A percentile compares a stretch with the other conserved stretches of the same genome.
phyloP scores from a whole-genome alignment of 78 protist species.

The Monosiga brevicollis region DNA sequence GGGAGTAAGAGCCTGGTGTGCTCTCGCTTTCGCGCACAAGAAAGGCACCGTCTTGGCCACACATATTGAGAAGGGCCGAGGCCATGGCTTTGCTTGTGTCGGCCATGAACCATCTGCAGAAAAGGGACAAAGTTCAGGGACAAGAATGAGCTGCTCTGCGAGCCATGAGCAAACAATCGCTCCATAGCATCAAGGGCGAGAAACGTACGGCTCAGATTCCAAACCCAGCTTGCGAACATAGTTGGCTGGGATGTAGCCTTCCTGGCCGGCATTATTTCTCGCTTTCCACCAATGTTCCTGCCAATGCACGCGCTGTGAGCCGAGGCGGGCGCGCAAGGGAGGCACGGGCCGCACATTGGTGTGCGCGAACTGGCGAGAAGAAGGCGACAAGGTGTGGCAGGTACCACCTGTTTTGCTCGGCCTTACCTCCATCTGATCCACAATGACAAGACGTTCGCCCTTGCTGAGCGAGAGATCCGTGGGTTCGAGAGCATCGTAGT shows the following conservation, averaged over 20 bases:
- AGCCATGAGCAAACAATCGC: background rate
- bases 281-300: background rate
- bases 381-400: background rate
- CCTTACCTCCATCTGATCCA: background rate
- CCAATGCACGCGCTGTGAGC: background rate
- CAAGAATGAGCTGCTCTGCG: background rate
- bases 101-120: conserved; percentile 1
- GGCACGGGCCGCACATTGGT: no score
- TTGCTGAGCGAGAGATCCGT: background rate
- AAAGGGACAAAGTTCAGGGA: background rate
- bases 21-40: conserved; percentile 1
- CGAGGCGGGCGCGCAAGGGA: no score
- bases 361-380: background rate
- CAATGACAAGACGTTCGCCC: background rate
- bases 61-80: background rate
- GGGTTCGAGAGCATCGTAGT: background rate
- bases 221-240: background rate
- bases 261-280: background rate
- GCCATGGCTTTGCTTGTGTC: background rate
- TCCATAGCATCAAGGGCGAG: background rate
- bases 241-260: background rate
- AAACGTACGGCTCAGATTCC: background rate
- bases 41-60: background rate
- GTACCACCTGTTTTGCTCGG: background rate
- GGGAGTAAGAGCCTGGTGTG: background rate